These are phyloP conservation scores for Colletotrichum brevisporum DNA, from an alignment of 2,329 filamentous ascomycete genomes.

Conservation along the genomic window DNA sequence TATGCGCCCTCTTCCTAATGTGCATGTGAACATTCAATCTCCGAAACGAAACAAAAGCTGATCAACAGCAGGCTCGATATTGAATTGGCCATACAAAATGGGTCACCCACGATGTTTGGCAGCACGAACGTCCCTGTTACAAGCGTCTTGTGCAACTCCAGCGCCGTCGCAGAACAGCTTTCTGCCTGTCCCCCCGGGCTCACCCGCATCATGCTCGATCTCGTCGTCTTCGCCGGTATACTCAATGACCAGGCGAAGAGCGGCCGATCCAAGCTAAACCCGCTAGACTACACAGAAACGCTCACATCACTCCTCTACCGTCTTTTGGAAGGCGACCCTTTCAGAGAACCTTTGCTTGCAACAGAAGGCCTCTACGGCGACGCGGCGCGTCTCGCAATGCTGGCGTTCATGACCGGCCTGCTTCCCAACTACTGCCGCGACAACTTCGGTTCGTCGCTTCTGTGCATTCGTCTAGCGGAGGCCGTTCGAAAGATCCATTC, in stretches of 20 bases:
- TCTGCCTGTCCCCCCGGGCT: not conserved
- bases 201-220: constrained; percentile 23
- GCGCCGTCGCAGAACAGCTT: constrained; percentile 6
- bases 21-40: too few relatives aligned
- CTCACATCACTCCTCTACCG: constrained; percentile 18
- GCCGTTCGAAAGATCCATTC: constrained; percentile 2
- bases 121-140: not conserved
- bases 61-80: constrained; percentile 2
- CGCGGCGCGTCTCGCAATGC: not conserved
- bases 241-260: constrained; percentile 11
- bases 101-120: constrained; percentile 1
- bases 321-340: constrained; percentile 21
- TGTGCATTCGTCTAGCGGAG: not conserved
- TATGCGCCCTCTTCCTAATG: not conserved
- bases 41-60: not conserved
- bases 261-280: constrained; percentile 18
- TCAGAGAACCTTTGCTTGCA: constrained; percentile 1
- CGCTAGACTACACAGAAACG: constrained; percentile 24
- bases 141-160: not conserved
- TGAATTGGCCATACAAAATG: constrained; percentile 6
- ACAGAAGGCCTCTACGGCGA: constrained; percentile 5
- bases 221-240: constrained; percentile 13
- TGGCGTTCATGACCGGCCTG: constrained; percentile 15
- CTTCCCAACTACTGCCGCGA: constrained; percentile 15
- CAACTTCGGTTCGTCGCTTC: constrained; percentile 9